Conservation (phyloP, 1,284 basidiomycete genomes). For the Rhodotorula mucilaginosa region DNA sequence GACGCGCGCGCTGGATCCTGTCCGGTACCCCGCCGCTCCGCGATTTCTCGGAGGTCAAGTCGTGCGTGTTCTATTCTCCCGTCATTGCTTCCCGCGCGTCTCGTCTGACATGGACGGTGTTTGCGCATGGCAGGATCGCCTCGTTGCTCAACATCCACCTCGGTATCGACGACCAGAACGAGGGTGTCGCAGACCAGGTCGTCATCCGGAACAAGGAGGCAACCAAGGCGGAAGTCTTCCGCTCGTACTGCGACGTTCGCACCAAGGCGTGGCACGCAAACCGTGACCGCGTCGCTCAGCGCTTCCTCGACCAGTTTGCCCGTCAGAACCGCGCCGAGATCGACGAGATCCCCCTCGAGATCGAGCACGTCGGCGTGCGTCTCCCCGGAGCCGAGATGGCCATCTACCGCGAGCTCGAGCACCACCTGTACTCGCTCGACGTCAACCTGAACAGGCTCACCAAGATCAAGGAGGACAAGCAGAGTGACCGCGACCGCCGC, state of each 20-base stretch:
- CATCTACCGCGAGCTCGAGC: constrained; percentile 92
- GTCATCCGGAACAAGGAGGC: constrained; percentile 73
- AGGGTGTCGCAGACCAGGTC: constrained; percentile 68
- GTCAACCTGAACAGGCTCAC: constrained; percentile 56
- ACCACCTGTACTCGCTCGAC: constrained; percentile 82
- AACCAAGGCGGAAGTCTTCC: constrained; percentile 87
- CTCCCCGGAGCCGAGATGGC: constrained; percentile 91
- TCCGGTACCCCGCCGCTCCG: constrained; percentile 92
- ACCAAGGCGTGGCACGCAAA: constrained; percentile 87
- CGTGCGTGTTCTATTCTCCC: constrained; percentile 46
- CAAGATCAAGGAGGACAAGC: constrained; percentile 59
- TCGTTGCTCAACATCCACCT: constrained; percentile 81
- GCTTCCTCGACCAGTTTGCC: constrained; percentile 52
- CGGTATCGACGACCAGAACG: constrained; percentile 82
- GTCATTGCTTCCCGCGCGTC: background rate
- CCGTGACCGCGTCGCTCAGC: constrained; percentile 76
- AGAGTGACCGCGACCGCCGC: constrained; percentile 85
- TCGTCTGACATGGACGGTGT: background rate
- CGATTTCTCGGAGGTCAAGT: constrained; percentile 86
- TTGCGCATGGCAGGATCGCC: constrained; percentile 59
- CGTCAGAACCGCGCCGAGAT: constrained; percentile 90
- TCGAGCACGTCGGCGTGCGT: constrained; percentile 64
- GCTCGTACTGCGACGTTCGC: constrained; percentile 92
- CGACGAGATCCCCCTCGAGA: constrained; percentile 82
- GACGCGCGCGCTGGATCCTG: constrained; percentile 86